Evolutionary conservation across 176 grass and related monocot species (phyloP).

Genomic region (Musa schizocarpa): DNA sequence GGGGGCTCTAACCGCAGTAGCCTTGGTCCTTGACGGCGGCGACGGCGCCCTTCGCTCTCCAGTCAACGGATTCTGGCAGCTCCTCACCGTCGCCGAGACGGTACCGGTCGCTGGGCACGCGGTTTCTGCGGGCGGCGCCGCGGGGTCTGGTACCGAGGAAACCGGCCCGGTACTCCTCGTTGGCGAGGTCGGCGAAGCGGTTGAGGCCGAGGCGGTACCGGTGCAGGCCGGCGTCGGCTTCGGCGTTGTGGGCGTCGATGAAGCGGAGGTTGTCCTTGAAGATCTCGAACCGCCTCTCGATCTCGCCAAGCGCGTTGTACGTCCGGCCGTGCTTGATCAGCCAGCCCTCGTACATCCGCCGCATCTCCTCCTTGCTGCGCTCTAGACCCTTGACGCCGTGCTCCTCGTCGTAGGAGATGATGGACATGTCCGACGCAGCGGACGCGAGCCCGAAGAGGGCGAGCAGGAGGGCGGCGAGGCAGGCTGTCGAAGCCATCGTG

Average conservation of each 20-base stretch:
- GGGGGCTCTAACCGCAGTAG: neutral
- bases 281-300: constrained; percentile 41
- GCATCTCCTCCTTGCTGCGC: constrained; percentile 47
- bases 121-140: neutral
- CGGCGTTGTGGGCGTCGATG: constrained; percentile 72
- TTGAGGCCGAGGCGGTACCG: constrained; percentile 19
- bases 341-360: constrained; percentile 54
- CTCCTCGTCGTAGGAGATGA: constrained; percentile 46
- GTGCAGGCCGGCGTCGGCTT: neutral
- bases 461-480: constrained; percentile 3
- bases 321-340: constrained; percentile 30
- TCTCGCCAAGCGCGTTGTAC: constrained; percentile 51
- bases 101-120: neutral
- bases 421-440: constrained; percentile 50
- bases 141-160: constrained; percentile 6
- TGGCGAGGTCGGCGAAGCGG: constrained; percentile 20
- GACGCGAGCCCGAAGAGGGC: neutral
- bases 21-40: constrained; percentile 15
- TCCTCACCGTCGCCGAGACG: neutral
- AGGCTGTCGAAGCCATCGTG: neutral
- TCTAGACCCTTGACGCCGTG: constrained; percentile 38
- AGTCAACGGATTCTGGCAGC: constrained; percentile 3
- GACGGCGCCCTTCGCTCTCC: constrained; percentile 11
- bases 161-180: constrained; percentile 11
- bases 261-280: constrained; percentile 87